Evolutionary conservation across 2,329 filamentous ascomycete species (phyloP), one percentile per base, ranked within the genome.

Genomic region (Aureobasidium lini): DNA sequence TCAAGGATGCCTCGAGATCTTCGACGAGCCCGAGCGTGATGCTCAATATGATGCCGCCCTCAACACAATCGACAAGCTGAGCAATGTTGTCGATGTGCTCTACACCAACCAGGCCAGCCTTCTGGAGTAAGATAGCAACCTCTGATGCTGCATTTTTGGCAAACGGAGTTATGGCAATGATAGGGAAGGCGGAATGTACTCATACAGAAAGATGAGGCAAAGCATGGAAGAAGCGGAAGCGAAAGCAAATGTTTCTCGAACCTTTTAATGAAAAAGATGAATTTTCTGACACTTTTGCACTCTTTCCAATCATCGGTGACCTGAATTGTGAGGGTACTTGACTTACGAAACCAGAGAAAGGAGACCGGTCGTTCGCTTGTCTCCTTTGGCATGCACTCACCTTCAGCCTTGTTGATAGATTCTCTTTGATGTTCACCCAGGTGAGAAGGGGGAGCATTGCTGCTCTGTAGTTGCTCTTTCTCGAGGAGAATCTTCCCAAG

Each of bases 31-130:
- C 13, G 87, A 95, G 72, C 84, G 92, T 65, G 94, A 99, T 73
- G 87, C 93, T 77, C 87, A 89, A 36, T 99, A 99, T 71, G 94
- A 97, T 73, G 88, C 92, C 11, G 95, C 95, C 4, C 79, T 99
- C 69, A 86, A 90, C 63, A 99, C 94, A 2, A 95, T 99, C 66
- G 93, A 95, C 73, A 97, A 96, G 84, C 76, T 99, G 74, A 93
- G 91, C 79, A 95, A 87, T 71, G 94, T 99, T 65, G 95, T 99
- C 64, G 95, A 99, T 75, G 90, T 95, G 66, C 79, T 99, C 70
- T 99, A 97, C 81, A 92, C 90, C 64, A 97, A 96, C 80, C 93
- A 99, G 79, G 94, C 94, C 53, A 95, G 90, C 62, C 80, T 95
- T 81, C 80, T 99, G 67, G 94, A 99, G 82, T 99, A 85, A 34